Conservation (phyloP, 495 filamentous ascomycete species). For the Podospora anserina region DNA sequence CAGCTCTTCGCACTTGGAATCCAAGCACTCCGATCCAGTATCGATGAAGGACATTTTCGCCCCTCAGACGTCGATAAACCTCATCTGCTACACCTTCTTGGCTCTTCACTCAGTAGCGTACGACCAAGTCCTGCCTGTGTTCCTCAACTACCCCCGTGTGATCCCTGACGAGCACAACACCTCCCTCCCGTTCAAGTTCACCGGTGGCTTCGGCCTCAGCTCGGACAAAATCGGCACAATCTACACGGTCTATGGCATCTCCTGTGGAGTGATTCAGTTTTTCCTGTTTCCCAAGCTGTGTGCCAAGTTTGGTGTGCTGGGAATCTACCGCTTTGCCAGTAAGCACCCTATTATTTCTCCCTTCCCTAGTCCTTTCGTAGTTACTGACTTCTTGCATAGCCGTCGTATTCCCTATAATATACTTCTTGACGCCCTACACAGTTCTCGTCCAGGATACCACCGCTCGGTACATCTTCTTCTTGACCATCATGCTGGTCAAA, state of each 20-base stretch:
- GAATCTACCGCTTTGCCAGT: slow-evolving; percentile 59
- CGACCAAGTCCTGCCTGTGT: slow-evolving; percentile 78
- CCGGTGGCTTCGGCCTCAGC: slow-evolving; percentile 66
- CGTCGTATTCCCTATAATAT: slow-evolving; percentile 65
- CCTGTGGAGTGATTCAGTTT: slow-evolving; percentile 74
- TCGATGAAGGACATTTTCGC: slow-evolving; percentile 68
- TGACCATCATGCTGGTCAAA: slow-evolving; percentile 63
- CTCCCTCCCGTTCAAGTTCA: slow-evolving; percentile 71
- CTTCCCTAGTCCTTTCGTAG: not conserved
- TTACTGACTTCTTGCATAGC: slow-evolving; percentile 14
- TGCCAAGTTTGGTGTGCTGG: slow-evolving; percentile 64
- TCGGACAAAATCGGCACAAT: slow-evolving; percentile 71
- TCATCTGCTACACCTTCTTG: slow-evolving; percentile 70
- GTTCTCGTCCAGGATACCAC: slow-evolving; percentile 52
- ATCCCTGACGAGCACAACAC: slow-evolving; percentile 52
- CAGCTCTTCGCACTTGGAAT: not conserved
- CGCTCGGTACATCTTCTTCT: slow-evolving; percentile 44
- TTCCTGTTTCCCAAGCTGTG: slow-evolving; percentile 70
- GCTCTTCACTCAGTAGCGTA: slow-evolving; percentile 74
- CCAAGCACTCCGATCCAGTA: slow-evolving; percentile 31
- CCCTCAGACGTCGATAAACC: slow-evolving; percentile 69
- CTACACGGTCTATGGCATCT: slow-evolving; percentile 70
- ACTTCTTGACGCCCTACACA: slow-evolving; percentile 70
- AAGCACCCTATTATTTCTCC: slow-evolving; percentile 7
- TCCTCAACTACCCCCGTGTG: slow-evolving; percentile 66